A percentile compares a stretch with the other conserved stretches of the same genome.
phyloP scores from a whole-genome alignment of 1,284 basidiomycete genomes.

The Porogramme epimiltina region DNA sequence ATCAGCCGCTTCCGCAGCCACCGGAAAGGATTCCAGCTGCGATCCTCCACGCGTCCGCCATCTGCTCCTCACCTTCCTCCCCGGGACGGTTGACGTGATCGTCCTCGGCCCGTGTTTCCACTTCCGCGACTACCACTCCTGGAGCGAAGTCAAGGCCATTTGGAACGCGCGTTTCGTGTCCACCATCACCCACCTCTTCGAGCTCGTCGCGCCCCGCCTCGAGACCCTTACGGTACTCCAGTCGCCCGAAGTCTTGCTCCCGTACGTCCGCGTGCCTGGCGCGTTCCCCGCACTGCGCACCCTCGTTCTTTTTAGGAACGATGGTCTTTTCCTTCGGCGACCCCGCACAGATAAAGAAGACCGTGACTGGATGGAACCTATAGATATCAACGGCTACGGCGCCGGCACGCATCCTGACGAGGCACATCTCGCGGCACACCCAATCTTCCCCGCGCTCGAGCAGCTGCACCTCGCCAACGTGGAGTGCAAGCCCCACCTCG shows the following conservation, averaged over 20 bases:
- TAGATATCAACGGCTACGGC: constrained; percentile 3
- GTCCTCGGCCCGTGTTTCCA: constrained; percentile 10
- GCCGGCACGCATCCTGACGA: constrained; percentile 1
- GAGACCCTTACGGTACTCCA: constrained; percentile 12
- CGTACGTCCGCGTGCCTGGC: constrained; percentile 2
- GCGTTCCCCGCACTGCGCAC: constrained; percentile 9
- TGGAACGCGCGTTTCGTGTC: constrained; percentile 15
- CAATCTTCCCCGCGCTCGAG: constrained; percentile 10
- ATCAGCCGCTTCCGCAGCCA: neutral
- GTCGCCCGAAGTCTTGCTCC: constrained; percentile 6
- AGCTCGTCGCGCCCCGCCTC: constrained; percentile 6
- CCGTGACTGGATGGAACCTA: constrained; percentile 2
- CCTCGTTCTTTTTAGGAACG: constrained; percentile 12
- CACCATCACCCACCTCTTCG: constrained; percentile 9
- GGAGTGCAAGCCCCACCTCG: constrained; percentile 4
- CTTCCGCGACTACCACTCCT: constrained; percentile 14
- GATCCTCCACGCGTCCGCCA: constrained; percentile 9
- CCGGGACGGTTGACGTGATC: constrained; percentile 5
- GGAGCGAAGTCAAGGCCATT: constrained; percentile 3
- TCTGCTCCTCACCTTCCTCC: constrained; percentile 12
- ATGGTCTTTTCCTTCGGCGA: constrained; percentile 10
- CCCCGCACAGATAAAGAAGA: neutral
- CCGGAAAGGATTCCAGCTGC: neutral
- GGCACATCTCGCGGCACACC: neutral
- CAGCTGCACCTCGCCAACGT: constrained; percentile 11